Evolutionary conservation across 176 grass and related monocot genomes (phyloP).

Genomic region (Triticum aestivum): DNA sequence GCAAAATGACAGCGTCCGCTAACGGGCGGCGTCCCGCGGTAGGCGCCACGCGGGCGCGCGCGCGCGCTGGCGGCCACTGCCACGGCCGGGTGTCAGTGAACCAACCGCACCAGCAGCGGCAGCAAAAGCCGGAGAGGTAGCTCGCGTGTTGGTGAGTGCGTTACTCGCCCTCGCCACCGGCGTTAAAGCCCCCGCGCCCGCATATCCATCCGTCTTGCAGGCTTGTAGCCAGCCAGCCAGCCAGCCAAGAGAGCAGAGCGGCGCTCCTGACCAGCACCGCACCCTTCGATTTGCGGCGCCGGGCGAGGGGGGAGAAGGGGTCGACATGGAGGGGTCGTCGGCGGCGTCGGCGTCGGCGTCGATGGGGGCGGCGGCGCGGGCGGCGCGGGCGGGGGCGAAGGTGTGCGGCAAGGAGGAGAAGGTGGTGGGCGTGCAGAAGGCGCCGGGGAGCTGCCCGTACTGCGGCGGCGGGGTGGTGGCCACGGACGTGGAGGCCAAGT

Average conservation of each 20-base stretch:
- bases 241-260: background rate
- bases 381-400: conserved; percentile 2
- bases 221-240: background rate
- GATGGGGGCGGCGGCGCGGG: background rate
- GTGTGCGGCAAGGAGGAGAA: conserved; percentile 61
- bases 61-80: background rate
- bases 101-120: background rate
- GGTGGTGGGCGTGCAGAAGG: conserved; percentile 60
- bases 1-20: background rate
- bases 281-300: background rate
- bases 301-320: background rate
- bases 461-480: conserved; percentile 71
- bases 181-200: background rate
- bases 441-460: conserved; percentile 82
- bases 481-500: conserved; percentile 58
- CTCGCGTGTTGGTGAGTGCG: background rate
- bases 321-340: background rate
- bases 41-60: background rate
- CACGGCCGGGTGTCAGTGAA: background rate
- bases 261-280: no score
- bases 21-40: background rate
- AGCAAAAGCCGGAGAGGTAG: background rate
- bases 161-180: background rate
- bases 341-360: background rate
- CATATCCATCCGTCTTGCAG: background rate